A percentile compares a stretch with the other conserved stretches of the same genome.
Evolutionary conservation across 345 rosid species (phyloP).

Genomic region (Eucalyptus erythrocorys): DNA sequence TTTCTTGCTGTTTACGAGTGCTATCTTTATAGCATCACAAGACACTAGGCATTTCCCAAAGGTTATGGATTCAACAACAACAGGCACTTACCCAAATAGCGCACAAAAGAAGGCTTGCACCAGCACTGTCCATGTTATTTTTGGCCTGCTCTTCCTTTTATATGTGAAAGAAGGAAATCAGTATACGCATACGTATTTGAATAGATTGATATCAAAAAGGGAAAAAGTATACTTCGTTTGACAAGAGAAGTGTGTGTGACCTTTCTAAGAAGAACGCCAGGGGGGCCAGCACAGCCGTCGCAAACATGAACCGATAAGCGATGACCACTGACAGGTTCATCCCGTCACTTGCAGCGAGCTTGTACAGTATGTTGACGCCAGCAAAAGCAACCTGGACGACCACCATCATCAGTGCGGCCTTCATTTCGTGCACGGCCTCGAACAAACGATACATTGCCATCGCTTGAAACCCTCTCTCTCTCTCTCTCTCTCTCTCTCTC

Average conservation of each 20-base stretch:
- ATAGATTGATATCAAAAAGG: not conserved
- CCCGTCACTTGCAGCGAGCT: not conserved
- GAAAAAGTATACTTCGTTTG: not conserved
- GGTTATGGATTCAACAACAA: not conserved
- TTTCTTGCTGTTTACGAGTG: not conserved
- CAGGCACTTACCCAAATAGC: slow-evolving; percentile 29
- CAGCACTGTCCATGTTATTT: slow-evolving; percentile 32
- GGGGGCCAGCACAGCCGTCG: not conserved
- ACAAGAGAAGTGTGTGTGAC: not conserved
- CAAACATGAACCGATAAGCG: not conserved
- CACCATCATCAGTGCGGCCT: not conserved
- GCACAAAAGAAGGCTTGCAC: slow-evolving; percentile 35
- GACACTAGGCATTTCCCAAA: not conserved
- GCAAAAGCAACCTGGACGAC: not conserved
- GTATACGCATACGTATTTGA: not conserved
- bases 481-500: not conserved
- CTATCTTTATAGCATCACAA: not conserved
- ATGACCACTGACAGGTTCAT: not conserved
- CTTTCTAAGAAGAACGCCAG: slow-evolving; percentile 1
- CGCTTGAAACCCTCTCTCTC: not conserved
- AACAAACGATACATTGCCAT: not conserved
- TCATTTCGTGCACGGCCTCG: not conserved
- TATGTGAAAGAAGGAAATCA: not conserved
- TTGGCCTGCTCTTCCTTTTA: slow-evolving; percentile 36
- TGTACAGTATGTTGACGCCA: not conserved